Conservation (phyloP, 352 stramenopile species). For the Elongisporangium anandrum region DNA sequence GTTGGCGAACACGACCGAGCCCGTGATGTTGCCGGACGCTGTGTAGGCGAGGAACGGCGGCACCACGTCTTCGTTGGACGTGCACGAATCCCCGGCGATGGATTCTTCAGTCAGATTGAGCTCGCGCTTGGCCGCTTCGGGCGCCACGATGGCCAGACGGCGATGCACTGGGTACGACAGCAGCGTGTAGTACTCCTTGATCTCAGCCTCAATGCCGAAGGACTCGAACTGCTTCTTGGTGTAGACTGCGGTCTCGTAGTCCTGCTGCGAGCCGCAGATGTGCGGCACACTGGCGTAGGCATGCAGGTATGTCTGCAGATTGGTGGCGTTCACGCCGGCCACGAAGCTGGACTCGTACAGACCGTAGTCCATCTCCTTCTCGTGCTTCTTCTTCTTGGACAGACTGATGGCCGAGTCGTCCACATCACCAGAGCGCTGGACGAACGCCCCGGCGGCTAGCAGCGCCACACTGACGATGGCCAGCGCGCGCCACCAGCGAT, state of each 20-base stretch:
- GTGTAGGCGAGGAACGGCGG: conserved; percentile 71
- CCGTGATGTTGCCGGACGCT: conserved; percentile 41
- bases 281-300: conserved; percentile 14
- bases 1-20: conserved; percentile 69
- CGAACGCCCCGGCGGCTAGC: not conserved
- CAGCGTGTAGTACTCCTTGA: conserved; percentile 39
- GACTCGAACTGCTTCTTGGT: conserved; percentile 28
- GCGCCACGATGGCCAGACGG: conserved; percentile 21
- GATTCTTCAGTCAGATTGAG: conserved; percentile 35
- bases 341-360: not conserved
- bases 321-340: not conserved
- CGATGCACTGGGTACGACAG: conserved; percentile 41
- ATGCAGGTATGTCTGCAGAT: not conserved
- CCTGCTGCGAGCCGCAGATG: conserved; percentile 12
- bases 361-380: not conserved
- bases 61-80: conserved; percentile 32
- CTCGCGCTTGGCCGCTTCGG: conserved; percentile 10
- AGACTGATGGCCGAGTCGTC: not conserved
- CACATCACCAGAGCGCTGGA: not conserved
- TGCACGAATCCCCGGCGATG: conserved; percentile 49
- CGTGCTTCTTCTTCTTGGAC: not conserved
- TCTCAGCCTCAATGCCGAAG: conserved; percentile 41
- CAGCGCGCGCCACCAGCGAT: not conserved
- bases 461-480: not conserved
- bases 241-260: conserved; percentile 44